Evolutionary conservation across 202 grass and related monocot genomes (phyloP).

Genomic region (Setaria viridis): DNA sequence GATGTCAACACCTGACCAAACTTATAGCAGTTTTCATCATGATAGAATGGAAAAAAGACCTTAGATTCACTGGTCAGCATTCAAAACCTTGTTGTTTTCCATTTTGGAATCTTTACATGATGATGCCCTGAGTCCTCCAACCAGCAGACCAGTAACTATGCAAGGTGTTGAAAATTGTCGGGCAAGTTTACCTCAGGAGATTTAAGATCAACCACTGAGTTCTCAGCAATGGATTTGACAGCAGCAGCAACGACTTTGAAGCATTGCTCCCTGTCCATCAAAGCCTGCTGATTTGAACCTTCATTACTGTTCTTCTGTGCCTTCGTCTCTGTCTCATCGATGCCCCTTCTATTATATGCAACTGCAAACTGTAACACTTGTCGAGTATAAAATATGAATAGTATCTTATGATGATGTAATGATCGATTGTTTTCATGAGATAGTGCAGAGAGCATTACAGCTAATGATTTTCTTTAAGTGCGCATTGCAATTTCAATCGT

Average conservation of each 20-base stretch:
- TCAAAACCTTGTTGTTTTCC: constrained; percentile 28
- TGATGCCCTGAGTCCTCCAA: constrained; percentile 25
- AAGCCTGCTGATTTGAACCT: constrained; percentile 51
- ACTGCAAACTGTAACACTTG: constrained; percentile 83
- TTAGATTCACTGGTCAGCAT: constrained; percentile 46
- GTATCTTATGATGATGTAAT: neutral
- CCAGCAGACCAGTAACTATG: constrained; percentile 14
- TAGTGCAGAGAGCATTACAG: neutral
- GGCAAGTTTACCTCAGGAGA: constrained; percentile 80
- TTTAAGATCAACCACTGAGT: constrained; percentile 81
- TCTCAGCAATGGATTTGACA: constrained; percentile 65
- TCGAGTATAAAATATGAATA: constrained; percentile 27
- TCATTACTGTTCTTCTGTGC: constrained; percentile 48
- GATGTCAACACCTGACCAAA: constrained; percentile 46
- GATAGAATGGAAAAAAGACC: constrained; percentile 43
- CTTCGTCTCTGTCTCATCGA: constrained; percentile 72
- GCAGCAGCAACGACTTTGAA: constrained; percentile 82
- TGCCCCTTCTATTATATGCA: constrained; percentile 94
- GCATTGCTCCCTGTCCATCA: constrained; percentile 80
- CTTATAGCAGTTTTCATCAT: constrained; percentile 42
- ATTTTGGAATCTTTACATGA: constrained; percentile 35
- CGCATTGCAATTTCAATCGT: constrained; percentile 4
- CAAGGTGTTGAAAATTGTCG: constrained; percentile 17
- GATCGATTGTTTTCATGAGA: constrained; percentile 37
- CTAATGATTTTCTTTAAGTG: neutral